Evolutionary conservation across 306 rosid species (phyloP), one percentile per base, ranked within the genome.

Genomic region (Cicer yamashitae): DNA sequence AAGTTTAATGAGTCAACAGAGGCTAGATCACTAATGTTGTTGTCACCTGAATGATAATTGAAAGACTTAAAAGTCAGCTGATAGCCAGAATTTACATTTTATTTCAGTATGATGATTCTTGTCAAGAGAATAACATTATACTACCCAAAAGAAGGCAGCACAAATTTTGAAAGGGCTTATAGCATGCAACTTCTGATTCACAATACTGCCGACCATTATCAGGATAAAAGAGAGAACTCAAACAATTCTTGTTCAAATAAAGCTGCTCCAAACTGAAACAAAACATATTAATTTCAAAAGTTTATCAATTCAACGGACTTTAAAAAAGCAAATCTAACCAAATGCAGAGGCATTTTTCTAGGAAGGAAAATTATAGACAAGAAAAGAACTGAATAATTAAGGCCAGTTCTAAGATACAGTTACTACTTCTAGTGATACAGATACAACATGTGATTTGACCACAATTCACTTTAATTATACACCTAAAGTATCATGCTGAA

Each of bases 221-320:
- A 40, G 96, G 91, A 83, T 89, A 90, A 77, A 82, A 86, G 78
- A 94, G 76, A 81, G 57, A 50, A 65, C 68, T 84, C 91, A 94
- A 87, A 41, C 79, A 86, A 89, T 94, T 94, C 89, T 86, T 89
- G 87, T 87, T 90, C 86, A 94, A 80, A 81, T 91, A 86, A 72
- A 94, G 92, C 91, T 94, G 91, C 96, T 90, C 93, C 93, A 92
- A 94, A 89, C 99, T 94, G 87, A 79, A 87, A 79, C 64, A 83
- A 79, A 57, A 70, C 53, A 60, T 56, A 76, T 52, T 70, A 76
- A 84, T 68, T 62, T 17, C n/a, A 11, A 40, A 75, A 84, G 79
- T 59, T 73, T 62, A 70, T 82, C 70, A 78, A 70, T 74, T 45
- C 18, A 70, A 79, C 18, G 77, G 48, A 74, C 53, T 62, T 58